phyloP scores from a whole-genome alignment of 2,329 filamentous ascomycete species.

The Colletotrichum ledebouriae region DNA sequence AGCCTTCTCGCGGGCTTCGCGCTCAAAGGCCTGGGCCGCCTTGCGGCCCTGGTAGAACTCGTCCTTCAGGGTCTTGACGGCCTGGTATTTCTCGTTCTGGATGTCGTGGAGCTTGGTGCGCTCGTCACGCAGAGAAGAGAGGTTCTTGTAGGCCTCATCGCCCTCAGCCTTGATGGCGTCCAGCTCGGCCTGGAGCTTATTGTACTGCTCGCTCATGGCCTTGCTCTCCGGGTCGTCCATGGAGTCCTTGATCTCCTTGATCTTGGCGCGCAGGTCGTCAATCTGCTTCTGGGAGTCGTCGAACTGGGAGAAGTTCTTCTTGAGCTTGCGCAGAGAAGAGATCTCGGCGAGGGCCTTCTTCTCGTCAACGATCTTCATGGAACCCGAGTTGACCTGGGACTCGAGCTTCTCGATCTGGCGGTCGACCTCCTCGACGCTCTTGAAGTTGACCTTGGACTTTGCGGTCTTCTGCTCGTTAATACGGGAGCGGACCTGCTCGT shows the following conservation, averaged over 20 bases:
- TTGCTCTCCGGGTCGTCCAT: conserved; percentile 93
- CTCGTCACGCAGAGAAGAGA: conserved; percentile 88
- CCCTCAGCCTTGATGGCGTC: conserved; percentile 93
- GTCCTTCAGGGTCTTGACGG: conserved; percentile 90
- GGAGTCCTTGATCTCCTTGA: conserved; percentile 88
- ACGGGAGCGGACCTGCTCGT: conserved; percentile 88
- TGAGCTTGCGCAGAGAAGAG: conserved; percentile 84
- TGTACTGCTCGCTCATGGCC: conserved; percentile 88
- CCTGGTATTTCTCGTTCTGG: conserved; percentile 87
- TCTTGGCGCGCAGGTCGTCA: conserved; percentile 86
- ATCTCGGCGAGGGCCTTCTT: conserved; percentile 92
- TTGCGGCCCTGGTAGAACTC: conserved; percentile 86
- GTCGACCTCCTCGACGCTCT: conserved; percentile 89
- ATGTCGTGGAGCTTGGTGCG: conserved; percentile 85
- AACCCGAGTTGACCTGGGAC: conserved; percentile 87
- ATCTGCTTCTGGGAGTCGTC: conserved; percentile 91
- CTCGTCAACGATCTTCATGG: conserved; percentile 97
- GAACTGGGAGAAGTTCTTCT: conserved; percentile 90
- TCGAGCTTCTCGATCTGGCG: conserved; percentile 84
- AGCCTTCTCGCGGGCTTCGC: conserved; percentile 81
- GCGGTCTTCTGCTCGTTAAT: conserved; percentile 89
- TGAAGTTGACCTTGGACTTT: conserved; percentile 85
- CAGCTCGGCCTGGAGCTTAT: conserved; percentile 86
- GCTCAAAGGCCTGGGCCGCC: conserved; percentile 86
- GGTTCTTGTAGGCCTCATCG: conserved; percentile 89